Percentiles rank a stretch among this genome's conserved stretches.
These are phyloP conservation scores for Elasticomyces elasticus DNA, from an alignment of 495 filamentous ascomycete species.

Conservation along the genomic window DNA sequence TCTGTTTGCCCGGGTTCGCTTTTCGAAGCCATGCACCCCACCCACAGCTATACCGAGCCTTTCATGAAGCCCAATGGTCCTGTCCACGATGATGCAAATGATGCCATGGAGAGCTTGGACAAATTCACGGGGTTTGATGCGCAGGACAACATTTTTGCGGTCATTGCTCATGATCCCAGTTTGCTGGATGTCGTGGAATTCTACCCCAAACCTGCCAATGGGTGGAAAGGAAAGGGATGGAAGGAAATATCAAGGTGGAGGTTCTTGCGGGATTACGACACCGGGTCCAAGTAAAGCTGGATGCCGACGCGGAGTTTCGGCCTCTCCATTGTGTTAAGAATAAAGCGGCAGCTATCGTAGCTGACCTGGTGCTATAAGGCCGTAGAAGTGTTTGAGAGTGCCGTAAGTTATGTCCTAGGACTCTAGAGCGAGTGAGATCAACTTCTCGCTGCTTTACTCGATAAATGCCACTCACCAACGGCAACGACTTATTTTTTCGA, in stretches of 20 bases:
- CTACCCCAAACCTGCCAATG: conserved; percentile 42
- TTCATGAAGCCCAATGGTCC: conserved; percentile 28
- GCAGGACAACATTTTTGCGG: conserved; percentile 40
- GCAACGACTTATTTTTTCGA: too few relatives aligned
- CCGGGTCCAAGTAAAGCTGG: too few relatives aligned
- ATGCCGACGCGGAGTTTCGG: too few relatives aligned
- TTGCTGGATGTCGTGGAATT: conserved; percentile 40
- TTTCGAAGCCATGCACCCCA: conserved; percentile 32
- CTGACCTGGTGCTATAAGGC: too few relatives aligned
- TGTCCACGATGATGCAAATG: conserved; percentile 9
- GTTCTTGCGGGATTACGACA: conserved; percentile 47
- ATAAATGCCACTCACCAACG: too few relatives aligned
- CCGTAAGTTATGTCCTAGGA: too few relatives aligned
- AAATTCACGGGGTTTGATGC: conserved; percentile 35
- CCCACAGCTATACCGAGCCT: conserved; percentile 20
- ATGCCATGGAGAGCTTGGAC: conserved; percentile 2
- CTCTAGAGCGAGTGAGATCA: too few relatives aligned
- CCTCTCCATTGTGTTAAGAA: too few relatives aligned
- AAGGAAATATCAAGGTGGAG: conserved; percentile 40
- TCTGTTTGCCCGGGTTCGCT: conserved; percentile 33
- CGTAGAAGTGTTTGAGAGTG: too few relatives aligned
- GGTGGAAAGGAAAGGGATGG: conserved; percentile 44
- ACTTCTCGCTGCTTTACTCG: too few relatives aligned
- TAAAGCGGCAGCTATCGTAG: too few relatives aligned
- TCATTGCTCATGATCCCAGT: conserved; percentile 44